phyloP scores from a whole-genome alignment of 495 filamentous ascomycete genomes.

The Hypoxylon fragiforme region DNA sequence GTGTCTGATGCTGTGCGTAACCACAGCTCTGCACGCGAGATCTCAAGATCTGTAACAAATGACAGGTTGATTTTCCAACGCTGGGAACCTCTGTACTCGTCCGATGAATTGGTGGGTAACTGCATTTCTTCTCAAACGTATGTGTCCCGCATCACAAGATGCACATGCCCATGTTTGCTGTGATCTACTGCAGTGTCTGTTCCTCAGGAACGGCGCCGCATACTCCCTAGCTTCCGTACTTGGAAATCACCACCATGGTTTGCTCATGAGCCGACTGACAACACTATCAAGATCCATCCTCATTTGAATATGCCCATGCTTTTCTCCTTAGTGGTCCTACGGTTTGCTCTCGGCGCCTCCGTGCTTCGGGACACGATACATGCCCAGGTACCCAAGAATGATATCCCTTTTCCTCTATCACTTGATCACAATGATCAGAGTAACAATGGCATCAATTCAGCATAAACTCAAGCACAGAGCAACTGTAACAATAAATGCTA shows the following conservation, averaged over 20 bases:
- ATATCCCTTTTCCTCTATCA: conserved; percentile 2
- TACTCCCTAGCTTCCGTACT: background rate
- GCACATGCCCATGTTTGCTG: conserved; percentile 14
- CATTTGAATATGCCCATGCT: no score
- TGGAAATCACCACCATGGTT: no score
- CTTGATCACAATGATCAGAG: background rate
- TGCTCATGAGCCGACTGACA: background rate
- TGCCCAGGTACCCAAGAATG: no score
- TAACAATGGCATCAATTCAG: background rate
- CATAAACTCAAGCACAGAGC: background rate
- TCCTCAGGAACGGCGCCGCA: background rate
- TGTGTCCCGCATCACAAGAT: conserved; percentile 5
- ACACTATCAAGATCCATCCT: no score
- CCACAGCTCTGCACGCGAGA: background rate
- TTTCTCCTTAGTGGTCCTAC: no score
- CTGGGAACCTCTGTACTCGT: background rate
- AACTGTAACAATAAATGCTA: background rate
- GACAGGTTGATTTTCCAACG: background rate
- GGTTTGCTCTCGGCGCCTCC: background rate
- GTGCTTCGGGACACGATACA: no score
- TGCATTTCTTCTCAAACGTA: background rate
- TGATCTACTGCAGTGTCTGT: background rate
- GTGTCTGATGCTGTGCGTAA: background rate
- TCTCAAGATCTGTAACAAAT: background rate
- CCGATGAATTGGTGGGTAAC: background rate